These are phyloP conservation scores for Cercospora canescens DNA, from an alignment of 2,329 filamentous ascomycete genomes.

Conservation along the genomic window DNA sequence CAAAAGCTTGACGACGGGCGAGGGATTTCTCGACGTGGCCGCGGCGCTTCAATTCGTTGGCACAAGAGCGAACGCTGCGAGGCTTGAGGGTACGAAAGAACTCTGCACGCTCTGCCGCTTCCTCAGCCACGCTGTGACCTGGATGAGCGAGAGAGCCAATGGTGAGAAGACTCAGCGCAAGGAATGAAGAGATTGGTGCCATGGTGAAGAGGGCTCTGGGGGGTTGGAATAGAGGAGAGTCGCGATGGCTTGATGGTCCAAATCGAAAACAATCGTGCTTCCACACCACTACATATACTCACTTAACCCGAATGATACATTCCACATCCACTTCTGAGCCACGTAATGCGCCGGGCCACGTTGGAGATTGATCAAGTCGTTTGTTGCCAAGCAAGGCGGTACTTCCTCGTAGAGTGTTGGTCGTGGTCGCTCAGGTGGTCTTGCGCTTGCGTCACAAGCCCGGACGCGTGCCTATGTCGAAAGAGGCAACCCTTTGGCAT, in stretches of 20 bases:
- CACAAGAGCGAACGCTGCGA: constrained; percentile 27
- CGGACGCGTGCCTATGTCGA: neutral
- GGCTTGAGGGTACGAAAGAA: constrained; percentile 23
- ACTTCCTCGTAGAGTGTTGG: neutral
- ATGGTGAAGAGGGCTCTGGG: constrained; percentile 6
- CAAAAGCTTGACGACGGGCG: constrained; percentile 26
- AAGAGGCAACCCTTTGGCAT: neutral
- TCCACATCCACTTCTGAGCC: neutral
- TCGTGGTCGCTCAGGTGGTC: neutral
- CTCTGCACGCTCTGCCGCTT: constrained; percentile 26
- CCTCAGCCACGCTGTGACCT: constrained; percentile 22
- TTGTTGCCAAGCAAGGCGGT: neutral
- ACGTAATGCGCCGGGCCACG: constrained; percentile 4
- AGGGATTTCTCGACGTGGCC: constrained; percentile 23
- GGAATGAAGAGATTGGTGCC: constrained; percentile 17
- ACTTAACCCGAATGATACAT: neutral
- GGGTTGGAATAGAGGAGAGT: neutral
- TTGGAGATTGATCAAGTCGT: neutral
- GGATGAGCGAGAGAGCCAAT: constrained; percentile 26
- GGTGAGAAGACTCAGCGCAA: constrained; percentile 18
- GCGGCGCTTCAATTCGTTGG: constrained; percentile 21
- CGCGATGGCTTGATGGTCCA: neutral
- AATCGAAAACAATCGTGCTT: neutral
- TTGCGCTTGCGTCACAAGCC: constrained; percentile 1
- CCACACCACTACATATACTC: constrained; percentile 6